phyloP scores from a whole-genome alignment of 2,329 filamentous ascomycete species.

The Cryphonectria nitschkei region DNA sequence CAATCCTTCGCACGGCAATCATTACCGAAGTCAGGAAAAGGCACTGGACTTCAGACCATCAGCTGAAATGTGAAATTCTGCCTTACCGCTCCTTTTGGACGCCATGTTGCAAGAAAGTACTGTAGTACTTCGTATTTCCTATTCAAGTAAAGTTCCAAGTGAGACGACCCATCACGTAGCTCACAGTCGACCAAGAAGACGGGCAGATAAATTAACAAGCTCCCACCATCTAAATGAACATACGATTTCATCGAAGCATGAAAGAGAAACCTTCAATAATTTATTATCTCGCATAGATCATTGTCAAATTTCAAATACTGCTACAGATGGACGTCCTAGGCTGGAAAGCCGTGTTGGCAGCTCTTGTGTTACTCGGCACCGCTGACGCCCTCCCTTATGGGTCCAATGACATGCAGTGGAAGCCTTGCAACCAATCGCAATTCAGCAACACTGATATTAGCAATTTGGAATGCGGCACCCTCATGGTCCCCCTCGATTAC shows the following conservation, averaged over 20 bases:
- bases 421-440: not conserved
- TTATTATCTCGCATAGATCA: not conserved
- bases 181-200: not conserved
- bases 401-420: not conserved
- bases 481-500: not conserved
- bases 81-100: not conserved
- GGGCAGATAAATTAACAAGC: not conserved
- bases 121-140: not conserved
- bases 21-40: not conserved
- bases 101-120: not conserved
- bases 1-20: not conserved
- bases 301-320: not conserved
- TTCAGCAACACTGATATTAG: slow-evolving; percentile 21
- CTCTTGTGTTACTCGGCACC: not conserved
- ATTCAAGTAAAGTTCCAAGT: not conserved
- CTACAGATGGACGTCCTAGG: not conserved
- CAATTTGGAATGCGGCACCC: not conserved
- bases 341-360: not conserved
- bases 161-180: not conserved
- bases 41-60: not conserved
- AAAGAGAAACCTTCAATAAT: not conserved
- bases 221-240: not conserved
- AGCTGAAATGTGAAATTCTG: not conserved
- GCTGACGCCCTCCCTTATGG: not conserved
- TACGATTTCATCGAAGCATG: not conserved